Percentiles rank a stretch among this genome's conserved stretches.
phyloP scores from a whole-genome alignment of 108 stramenopile species.

The Cyclotella sp. region DNA sequence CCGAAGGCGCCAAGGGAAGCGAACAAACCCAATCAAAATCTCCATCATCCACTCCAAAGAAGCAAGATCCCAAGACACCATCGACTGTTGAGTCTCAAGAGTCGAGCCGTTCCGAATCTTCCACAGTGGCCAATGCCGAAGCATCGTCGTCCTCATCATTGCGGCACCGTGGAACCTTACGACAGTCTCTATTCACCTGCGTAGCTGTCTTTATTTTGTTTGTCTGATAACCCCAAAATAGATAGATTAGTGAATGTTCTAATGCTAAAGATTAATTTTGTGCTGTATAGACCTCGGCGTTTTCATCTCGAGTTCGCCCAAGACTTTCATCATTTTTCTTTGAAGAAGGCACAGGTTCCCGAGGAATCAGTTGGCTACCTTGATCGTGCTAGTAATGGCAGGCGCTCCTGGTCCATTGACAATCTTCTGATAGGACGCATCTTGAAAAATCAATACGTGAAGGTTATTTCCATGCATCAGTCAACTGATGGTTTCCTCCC shows the following conservation, averaged over 20 bases:
- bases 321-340: too few species aligned
- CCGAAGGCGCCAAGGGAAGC: background rate
- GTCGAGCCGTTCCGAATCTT: background rate
- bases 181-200: background rate
- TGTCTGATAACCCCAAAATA: background rate
- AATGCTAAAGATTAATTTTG: constrained; percentile 9
- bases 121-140: background rate
- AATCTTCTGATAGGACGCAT: too few species aligned
- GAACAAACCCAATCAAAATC: background rate
- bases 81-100: background rate
- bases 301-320: too few species aligned
- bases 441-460: too few species aligned
- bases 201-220: background rate
- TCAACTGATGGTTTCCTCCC: too few species aligned
- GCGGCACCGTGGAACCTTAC: background rate
- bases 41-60: background rate
- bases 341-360: too few species aligned
- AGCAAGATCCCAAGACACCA: too few species aligned
- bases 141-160: constrained; percentile 4
- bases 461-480: too few species aligned
- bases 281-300: too few species aligned
- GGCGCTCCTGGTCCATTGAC: too few species aligned
- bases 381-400: too few species aligned
- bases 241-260: background rate
- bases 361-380: too few species aligned